Conservation (phyloP, 768 basidiomycete genomes). For the Pholiota conissans region DNA sequence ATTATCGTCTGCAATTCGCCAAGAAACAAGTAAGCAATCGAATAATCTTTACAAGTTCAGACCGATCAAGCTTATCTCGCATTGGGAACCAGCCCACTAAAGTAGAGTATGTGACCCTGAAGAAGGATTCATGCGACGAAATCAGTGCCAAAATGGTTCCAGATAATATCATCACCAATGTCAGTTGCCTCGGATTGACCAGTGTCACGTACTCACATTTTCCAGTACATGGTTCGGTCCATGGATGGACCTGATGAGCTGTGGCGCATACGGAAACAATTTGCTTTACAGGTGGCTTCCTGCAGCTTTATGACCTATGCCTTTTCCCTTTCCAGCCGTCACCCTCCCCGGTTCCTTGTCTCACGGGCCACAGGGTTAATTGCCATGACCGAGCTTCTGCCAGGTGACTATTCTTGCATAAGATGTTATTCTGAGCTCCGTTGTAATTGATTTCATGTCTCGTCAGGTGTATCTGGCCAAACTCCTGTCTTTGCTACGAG, state of each 20-base stretch:
- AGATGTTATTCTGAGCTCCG: not conserved
- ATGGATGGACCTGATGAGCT: conserved; percentile 84
- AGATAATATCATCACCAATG: conserved; percentile 81
- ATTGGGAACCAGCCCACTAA: conserved; percentile 48
- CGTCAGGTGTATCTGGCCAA: conserved; percentile 39
- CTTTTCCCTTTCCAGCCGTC: conserved; percentile 79
- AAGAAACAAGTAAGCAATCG: conserved; percentile 42
- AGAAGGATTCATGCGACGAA: conserved; percentile 89
- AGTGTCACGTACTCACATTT: not conserved
- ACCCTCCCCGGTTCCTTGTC: conserved; percentile 83
- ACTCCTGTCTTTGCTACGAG: conserved; percentile 69
- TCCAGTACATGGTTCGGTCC: conserved; percentile 86
- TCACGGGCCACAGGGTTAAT: conserved; percentile 89
- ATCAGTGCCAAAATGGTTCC: conserved; percentile 86
- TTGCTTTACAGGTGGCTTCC: conserved; percentile 85
- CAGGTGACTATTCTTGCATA: conserved; percentile 47
- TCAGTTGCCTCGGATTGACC: conserved; percentile 36
- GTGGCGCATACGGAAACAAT: conserved; percentile 98
- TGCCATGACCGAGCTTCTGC: conserved; percentile 90
- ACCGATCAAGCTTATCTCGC: not conserved
- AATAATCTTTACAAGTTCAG: not conserved
- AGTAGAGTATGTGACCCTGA: conserved; percentile 65
- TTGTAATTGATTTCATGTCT: not conserved
- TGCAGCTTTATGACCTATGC: conserved; percentile 92
- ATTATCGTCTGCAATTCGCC: conserved; percentile 52